These are phyloP conservation scores for Ustilago lituana DNA, from an alignment of 1,284 basidiomycete genomes.

Conservation along the genomic window DNA sequence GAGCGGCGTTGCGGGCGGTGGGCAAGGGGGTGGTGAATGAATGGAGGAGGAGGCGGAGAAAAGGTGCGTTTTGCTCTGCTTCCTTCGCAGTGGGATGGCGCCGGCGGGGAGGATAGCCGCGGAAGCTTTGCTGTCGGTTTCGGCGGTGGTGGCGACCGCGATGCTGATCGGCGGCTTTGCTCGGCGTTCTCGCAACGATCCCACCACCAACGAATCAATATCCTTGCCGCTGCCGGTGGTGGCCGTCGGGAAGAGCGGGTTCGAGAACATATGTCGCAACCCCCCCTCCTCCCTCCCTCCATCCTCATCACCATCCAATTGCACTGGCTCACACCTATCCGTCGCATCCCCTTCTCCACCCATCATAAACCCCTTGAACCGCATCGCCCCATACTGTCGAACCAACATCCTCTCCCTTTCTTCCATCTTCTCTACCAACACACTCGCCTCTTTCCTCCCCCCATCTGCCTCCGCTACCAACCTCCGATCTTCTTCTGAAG, in stretches of 20 bases:
- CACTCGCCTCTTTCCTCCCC: not conserved
- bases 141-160: not conserved
- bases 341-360: not conserved
- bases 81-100: not conserved
- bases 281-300: not conserved
- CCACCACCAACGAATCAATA: not conserved
- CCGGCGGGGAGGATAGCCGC: not conserved
- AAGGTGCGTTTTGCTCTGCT: not conserved
- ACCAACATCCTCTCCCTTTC: not conserved
- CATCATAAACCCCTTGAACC: conserved; percentile 4
- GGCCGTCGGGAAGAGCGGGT: not conserved
- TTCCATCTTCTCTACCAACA: not conserved
- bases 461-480: not conserved
- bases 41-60: conserved; percentile 3
- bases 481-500: not conserved
- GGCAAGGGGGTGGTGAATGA: conserved; percentile 27
- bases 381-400: conserved; percentile 19
- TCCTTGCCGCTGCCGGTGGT: not conserved
- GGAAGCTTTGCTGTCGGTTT: not conserved
- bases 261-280: conserved; percentile 23
- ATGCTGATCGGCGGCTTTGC: conserved; percentile 33
- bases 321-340: not conserved
- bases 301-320: not conserved
- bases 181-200: conserved; percentile 22
- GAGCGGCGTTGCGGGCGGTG: conserved; percentile 22